These are phyloP conservation scores for Aspergillus pseudoterreus DNA, from an alignment of 2,329 filamentous ascomycete genomes.

Conservation along the genomic window DNA sequence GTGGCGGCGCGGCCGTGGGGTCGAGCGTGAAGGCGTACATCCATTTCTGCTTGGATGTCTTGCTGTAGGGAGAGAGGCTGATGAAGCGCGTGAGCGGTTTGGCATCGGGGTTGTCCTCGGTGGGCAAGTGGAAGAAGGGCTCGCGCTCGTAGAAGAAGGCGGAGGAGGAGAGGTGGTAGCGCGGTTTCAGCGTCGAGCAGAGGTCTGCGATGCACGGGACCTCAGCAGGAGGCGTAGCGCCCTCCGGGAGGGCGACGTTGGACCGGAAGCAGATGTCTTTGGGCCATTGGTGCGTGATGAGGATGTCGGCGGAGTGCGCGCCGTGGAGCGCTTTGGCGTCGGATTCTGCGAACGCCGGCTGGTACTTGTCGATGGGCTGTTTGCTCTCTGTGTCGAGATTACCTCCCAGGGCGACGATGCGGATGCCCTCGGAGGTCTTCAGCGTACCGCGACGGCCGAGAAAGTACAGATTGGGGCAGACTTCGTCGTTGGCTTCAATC, in stretches of 20 bases:
- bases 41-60: constrained; percentile 67
- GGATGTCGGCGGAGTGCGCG: constrained; percentile 75
- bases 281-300: constrained; percentile 86
- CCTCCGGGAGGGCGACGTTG: constrained; percentile 56
- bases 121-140: constrained; percentile 72
- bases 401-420: constrained; percentile 83
- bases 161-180: constrained; percentile 80
- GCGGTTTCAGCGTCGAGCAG: constrained; percentile 74
- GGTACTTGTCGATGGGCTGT: constrained; percentile 59
- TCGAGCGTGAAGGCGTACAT: constrained; percentile 65
- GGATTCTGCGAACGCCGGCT: constrained; percentile 71
- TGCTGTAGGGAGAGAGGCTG: constrained; percentile 76
- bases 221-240: constrained; percentile 49
- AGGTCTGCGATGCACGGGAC: constrained; percentile 74
- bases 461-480: constrained; percentile 89
- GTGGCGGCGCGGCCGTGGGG: constrained; percentile 55
- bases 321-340: constrained; percentile 74
- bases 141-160: constrained; percentile 84
- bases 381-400: constrained; percentile 45
- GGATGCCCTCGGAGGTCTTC: constrained; percentile 84
- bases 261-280: constrained; percentile 67
- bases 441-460: constrained; percentile 82
- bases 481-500: constrained; percentile 66
- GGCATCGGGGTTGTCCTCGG: constrained; percentile 50
- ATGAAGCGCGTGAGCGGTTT: constrained; percentile 79